Percentiles rank a stretch among this genome's conserved stretches.
These are phyloP conservation scores for Colletotrichum musicola DNA, from an alignment of 2,329 filamentous ascomycete species.

Conservation along the genomic window DNA sequence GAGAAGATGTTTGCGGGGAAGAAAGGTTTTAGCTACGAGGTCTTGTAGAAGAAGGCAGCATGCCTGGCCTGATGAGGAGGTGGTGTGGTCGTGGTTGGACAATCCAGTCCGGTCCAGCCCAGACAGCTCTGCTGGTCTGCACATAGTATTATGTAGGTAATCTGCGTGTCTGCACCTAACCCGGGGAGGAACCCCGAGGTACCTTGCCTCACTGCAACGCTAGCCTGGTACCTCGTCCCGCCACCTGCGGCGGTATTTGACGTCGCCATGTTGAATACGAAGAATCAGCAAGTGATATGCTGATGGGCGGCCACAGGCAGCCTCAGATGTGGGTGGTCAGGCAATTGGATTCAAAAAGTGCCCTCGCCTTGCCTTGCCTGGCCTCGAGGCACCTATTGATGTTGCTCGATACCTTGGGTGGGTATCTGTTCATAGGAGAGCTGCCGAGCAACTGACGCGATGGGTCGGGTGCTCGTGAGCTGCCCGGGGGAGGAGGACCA, in stretches of 20 bases:
- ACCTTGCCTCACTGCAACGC: conserved; percentile 19
- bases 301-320: neutral
- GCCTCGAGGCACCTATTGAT: too few species aligned
- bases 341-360: neutral
- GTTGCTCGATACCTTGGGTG: too few species aligned
- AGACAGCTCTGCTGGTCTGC: neutral
- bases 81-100: conserved; percentile 37
- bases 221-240: conserved; percentile 3
- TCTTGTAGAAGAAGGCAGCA: conserved; percentile 23
- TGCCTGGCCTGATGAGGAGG: conserved; percentile 28
- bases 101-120: conserved; percentile 29
- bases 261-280: too few species aligned
- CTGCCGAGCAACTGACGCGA: neutral
- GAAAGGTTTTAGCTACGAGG: conserved; percentile 38
- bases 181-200: neutral
- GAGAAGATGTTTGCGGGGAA: conserved; percentile 37
- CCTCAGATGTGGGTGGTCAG: neutral
- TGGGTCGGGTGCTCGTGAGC: neutral
- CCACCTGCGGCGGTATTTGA: neutral
- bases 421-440: too few species aligned
- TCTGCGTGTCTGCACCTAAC: too few species aligned
- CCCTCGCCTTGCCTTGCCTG: too few species aligned
- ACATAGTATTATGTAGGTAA: too few species aligned
- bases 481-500: conserved; percentile 3
- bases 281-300: too few species aligned